Evolutionary conservation across 169 alveolate species (phyloP).

Genomic region (Plasmodium malariae): DNA sequence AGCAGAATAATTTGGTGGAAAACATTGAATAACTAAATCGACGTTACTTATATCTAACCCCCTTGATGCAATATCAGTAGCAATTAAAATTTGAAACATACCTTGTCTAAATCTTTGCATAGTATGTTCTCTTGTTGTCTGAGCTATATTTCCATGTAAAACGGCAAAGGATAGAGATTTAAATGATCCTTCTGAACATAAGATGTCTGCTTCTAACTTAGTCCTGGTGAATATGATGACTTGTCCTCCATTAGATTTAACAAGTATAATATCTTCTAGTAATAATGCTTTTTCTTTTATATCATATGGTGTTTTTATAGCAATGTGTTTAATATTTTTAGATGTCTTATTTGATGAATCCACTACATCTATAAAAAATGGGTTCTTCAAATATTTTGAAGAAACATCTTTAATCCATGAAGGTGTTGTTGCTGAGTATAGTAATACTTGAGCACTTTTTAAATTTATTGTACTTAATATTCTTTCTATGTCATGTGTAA

Average conservation of each 20-base stretch:
- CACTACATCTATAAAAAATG: conserved; percentile 78
- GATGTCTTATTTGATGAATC: conserved; percentile 51
- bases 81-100: conserved; percentile 89
- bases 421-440: conserved; percentile 90
- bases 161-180: conserved; percentile 75
- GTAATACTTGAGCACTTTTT: conserved; percentile 80
- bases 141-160: conserved; percentile 79
- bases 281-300: conserved; percentile 68
- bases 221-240: conserved; percentile 83
- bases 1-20: conserved; percentile 94
- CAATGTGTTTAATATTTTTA: conserved; percentile 39
- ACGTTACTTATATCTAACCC: conserved; percentile 95
- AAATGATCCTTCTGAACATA: conserved; percentile 67
- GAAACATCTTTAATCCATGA: conserved; percentile 87
- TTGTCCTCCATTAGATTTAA: conserved; percentile 82
- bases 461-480: conserved; percentile 84
- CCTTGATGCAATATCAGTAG: conserved; percentile 97
- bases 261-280: conserved; percentile 68
- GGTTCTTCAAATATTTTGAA: conserved; percentile 81
- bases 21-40: conserved; percentile 93
- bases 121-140: conserved; percentile 59
- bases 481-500: conserved; percentile 93
- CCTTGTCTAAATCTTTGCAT: conserved; percentile 92
- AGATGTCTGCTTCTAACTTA: conserved; percentile 72
- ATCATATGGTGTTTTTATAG: conserved; percentile 68